Evolutionary conservation across 2,329 filamentous ascomycete genomes (phyloP).

Genomic region (Pestalotiopsis sp.): DNA sequence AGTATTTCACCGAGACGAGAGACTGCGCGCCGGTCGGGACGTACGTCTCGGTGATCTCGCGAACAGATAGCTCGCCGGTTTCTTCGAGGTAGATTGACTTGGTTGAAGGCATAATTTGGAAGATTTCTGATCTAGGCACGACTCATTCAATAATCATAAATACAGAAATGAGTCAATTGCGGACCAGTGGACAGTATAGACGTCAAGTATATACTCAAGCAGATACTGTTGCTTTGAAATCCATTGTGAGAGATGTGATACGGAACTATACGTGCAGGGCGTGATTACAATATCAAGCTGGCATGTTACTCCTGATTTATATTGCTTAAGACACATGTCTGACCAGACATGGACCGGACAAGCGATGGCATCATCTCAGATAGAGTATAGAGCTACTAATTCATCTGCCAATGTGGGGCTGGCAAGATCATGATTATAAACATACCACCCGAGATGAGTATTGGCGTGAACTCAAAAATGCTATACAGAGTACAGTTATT

Average conservation of each 20-base stretch:
- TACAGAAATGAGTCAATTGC: no score
- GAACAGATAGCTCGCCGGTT: conserved; percentile 7
- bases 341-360: background rate
- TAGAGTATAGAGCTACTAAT: background rate
- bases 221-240: no score
- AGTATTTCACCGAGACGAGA: conserved; percentile 21
- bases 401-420: background rate
- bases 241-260: no score
- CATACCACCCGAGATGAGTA: background rate
- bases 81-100: conserved; percentile 17
- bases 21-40: conserved; percentile 17
- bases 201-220: no score
- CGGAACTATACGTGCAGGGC: no score
- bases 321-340: background rate
- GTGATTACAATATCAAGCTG: background rate
- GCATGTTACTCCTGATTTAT: background rate
- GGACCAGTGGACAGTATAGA: no score
- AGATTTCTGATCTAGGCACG: background rate
- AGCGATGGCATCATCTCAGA: background rate
- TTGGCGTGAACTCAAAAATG: background rate
- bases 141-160: background rate
- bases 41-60: conserved; percentile 12
- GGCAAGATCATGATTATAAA: background rate
- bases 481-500: background rate
- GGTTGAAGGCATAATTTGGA: background rate